Evolutionary conservation across 257 asterid genomes (phyloP).

Genomic region (Capsicum chinense): DNA sequence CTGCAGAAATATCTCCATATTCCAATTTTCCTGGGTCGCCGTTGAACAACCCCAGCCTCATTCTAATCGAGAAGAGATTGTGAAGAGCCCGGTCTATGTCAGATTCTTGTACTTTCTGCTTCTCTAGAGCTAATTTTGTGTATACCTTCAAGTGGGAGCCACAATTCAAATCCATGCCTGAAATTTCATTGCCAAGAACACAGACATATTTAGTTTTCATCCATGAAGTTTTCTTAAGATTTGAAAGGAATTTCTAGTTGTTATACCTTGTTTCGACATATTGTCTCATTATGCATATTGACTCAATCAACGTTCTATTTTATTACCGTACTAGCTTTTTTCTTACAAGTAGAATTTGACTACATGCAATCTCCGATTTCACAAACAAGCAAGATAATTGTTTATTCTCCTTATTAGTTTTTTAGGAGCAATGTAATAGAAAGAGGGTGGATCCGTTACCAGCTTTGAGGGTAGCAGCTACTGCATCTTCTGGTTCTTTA

Average conservation of each 20-base stretch:
- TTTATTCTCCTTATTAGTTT: background rate
- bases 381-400: background rate
- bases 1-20: constrained; percentile 48
- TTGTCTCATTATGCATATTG: background rate
- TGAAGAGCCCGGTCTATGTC: constrained; percentile 70
- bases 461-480: constrained; percentile 70
- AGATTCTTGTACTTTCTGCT: constrained; percentile 47
- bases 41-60: constrained; percentile 65
- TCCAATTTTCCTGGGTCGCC: constrained; percentile 56
- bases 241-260: background rate
- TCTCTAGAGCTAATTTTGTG: constrained; percentile 56
- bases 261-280: background rate
- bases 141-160: constrained; percentile 52
- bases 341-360: background rate
- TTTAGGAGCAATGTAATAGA: background rate
- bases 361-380: background rate
- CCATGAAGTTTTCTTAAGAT: background rate
- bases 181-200: background rate
- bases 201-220: background rate
- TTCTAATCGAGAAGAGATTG: constrained; percentile 66
- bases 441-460: constrained; percentile 42
- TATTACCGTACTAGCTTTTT: background rate
- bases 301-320: background rate
- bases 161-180: constrained; percentile 81
- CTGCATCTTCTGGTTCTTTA: constrained; percentile 77